phyloP scores from a whole-genome alignment of 2,329 filamentous ascomycete genomes.

The Aaosphaeria arxii region DNA sequence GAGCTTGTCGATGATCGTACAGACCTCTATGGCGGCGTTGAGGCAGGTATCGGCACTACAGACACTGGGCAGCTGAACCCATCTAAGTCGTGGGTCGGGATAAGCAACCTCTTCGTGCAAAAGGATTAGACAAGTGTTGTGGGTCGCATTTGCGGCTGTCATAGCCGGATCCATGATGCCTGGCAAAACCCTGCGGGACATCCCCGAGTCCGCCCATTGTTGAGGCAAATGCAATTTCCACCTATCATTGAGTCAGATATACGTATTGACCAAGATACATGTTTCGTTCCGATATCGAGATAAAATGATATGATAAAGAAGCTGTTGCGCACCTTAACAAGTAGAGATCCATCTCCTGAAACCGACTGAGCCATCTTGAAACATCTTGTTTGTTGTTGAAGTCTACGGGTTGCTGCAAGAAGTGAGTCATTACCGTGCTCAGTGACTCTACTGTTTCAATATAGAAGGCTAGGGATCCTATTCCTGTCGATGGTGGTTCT shows the following conservation, averaged over 20 bases:
- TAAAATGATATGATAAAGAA: too few relatives aligned
- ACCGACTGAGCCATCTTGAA: neutral
- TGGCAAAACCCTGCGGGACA: conserved; percentile 1
- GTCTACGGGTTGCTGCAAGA: neutral
- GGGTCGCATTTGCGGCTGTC: conserved; percentile 4
- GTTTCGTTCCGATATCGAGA: too few relatives aligned
- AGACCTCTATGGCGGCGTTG: neutral
- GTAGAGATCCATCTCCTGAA: neutral
- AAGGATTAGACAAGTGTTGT: conserved; percentile 2
- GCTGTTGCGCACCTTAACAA: neutral
- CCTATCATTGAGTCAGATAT: neutral
- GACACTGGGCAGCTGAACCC: conserved; percentile 1
- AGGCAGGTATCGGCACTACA: conserved; percentile 1
- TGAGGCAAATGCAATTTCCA: conserved; percentile 1
- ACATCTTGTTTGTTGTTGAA: neutral
- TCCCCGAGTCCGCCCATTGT: conserved; percentile 4
- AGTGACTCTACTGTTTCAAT: conserved; percentile 1
- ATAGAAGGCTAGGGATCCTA: conserved; percentile 3
- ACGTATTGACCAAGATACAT: too few relatives aligned
- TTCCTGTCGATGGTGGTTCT: neutral
- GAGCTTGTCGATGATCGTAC: conserved; percentile 1
- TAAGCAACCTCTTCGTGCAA: conserved; percentile 1
- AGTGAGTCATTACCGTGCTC: neutral
- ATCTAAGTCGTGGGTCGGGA: conserved; percentile 1
- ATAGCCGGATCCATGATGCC: conserved; percentile 4